These are phyloP conservation scores for Curvularia verruculosa DNA, from an alignment of 2,329 filamentous ascomycete genomes.

Conservation along the genomic window DNA sequence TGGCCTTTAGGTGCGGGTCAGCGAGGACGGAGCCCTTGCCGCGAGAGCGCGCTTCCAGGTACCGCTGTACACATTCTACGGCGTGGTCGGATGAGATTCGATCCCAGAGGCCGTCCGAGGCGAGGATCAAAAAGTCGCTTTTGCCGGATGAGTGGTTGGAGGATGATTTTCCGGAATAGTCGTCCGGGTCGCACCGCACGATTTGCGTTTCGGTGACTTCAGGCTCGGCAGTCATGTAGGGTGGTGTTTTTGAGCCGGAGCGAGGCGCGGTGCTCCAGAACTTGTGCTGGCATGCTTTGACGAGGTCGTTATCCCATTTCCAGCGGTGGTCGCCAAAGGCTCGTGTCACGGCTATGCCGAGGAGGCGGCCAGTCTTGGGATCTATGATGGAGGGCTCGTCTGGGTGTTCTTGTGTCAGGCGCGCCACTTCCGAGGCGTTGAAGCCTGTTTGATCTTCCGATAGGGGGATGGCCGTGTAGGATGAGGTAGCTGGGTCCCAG, in stretches of 20 bases:
- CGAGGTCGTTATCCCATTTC: slow-evolving; percentile 66
- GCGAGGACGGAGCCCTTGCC: slow-evolving; percentile 24
- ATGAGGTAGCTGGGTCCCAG: slow-evolving; percentile 50
- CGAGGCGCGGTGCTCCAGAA: slow-evolving; percentile 58
- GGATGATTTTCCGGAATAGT: background rate
- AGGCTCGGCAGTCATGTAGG: slow-evolving; percentile 72
- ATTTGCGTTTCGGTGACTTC: slow-evolving; percentile 65
- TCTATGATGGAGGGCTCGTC: slow-evolving; percentile 64
- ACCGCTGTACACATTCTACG: slow-evolving; percentile 63
- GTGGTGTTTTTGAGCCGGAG: slow-evolving; percentile 60
- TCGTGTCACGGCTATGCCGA: slow-evolving; percentile 67
- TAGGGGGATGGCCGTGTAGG: slow-evolving; percentile 61
- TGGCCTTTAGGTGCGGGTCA: slow-evolving; percentile 22
- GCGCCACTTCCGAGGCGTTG: slow-evolving; percentile 63
- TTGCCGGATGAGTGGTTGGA: slow-evolving; percentile 27
- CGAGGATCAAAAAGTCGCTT: slow-evolving; percentile 67
- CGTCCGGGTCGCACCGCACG: slow-evolving; percentile 41
- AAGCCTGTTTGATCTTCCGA: slow-evolving; percentile 71
- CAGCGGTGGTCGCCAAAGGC: slow-evolving; percentile 72
- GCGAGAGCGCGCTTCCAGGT: slow-evolving; percentile 54
- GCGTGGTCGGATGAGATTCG: slow-evolving; percentile 63
- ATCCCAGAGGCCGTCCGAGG: slow-evolving; percentile 72
- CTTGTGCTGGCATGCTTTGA: slow-evolving; percentile 52
- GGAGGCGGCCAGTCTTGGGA: slow-evolving; percentile 61
- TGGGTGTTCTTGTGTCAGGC: slow-evolving; percentile 65